A percentile compares a stretch with the other conserved stretches of the same genome.
Evolutionary conservation across 371 early-diverging fungal genomes (phyloP).

Genomic region (Mortierella sp.): DNA sequence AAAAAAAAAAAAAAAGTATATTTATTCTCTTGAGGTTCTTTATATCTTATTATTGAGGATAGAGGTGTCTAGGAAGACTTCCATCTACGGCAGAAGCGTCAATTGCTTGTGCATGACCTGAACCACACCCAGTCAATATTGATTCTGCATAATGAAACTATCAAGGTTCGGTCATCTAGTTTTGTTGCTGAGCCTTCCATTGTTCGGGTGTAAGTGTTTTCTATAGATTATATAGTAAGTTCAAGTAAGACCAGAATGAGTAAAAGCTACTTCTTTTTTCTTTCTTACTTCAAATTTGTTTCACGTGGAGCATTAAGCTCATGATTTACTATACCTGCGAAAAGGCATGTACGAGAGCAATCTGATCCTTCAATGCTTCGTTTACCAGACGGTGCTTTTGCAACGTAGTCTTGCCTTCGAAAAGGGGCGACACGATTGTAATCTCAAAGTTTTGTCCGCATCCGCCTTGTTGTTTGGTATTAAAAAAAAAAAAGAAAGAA

Average conservation of each 20-base stretch:
- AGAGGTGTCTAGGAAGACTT: no score
- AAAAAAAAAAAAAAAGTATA: no score
- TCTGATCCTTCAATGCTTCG: slow-evolving; percentile 80
- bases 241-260: no score
- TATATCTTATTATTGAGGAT: background rate
- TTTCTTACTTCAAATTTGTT: background rate
- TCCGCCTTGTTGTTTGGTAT: slow-evolving; percentile 60
- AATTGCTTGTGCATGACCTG: no score
- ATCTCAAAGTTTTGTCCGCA: slow-evolving; percentile 89
- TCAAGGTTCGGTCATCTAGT: background rate
- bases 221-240: slow-evolving; percentile 37
- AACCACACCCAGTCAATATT: no score
- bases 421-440: slow-evolving; percentile 76
- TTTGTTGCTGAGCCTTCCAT: slow-evolving; percentile 60
- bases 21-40: no score
- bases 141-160: no score
- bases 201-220: slow-evolving; percentile 83
- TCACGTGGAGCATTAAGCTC: background rate
- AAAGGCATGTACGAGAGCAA: slow-evolving; percentile 84
- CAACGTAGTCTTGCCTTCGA: slow-evolving; percentile 78
- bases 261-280: no score
- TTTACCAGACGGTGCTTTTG: slow-evolving; percentile 85
- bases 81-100: no score
- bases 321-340: slow-evolving; percentile 70
- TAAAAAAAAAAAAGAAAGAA: background rate